These are phyloP conservation scores for Calocera cornea DNA, from an alignment of 768 basidiomycete species.

Conservation along the genomic window DNA sequence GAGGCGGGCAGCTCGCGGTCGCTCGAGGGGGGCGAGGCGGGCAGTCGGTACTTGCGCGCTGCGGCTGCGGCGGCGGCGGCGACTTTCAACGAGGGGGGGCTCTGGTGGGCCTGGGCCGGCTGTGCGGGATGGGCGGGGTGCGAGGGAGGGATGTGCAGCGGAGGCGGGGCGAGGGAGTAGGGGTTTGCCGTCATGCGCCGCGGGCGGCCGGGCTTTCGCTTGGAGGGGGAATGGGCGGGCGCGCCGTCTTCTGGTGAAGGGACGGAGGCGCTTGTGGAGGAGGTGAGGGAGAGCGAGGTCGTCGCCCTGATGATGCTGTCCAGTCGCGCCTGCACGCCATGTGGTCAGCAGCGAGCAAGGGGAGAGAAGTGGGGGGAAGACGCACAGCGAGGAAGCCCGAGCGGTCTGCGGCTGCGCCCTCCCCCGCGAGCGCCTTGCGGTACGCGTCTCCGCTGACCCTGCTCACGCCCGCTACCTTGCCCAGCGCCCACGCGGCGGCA, in stretches of 20 bases:
- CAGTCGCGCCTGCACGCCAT: not conserved
- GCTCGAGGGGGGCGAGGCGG: not conserved
- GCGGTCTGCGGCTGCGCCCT: not conserved
- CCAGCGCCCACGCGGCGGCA: not conserved
- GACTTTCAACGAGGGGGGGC: not conserved
- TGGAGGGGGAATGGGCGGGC: not conserved
- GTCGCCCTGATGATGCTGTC: not conserved
- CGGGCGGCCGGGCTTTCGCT: not conserved
- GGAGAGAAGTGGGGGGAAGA: not conserved
- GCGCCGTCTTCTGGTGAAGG: not conserved
- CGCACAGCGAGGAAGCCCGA: not conserved
- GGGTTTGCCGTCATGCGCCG: not conserved
- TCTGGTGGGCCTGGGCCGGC: not conserved
- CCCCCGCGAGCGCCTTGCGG: not conserved
- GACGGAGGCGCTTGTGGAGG: not conserved
- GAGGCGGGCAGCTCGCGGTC: not conserved
- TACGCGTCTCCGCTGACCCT: not conserved
- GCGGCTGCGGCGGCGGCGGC: not conserved
- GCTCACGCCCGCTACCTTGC: not conserved
- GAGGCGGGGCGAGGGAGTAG: not conserved
- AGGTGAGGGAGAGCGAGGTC: conserved; percentile 5
- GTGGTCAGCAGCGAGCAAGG: not conserved
- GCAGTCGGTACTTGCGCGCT: not conserved
- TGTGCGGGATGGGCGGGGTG: no score
- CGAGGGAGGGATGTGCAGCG: not conserved